These are phyloP conservation scores for Cystofilobasidium ferigula DNA, from an alignment of 768 basidiomycete species.

Conservation along the genomic window DNA sequence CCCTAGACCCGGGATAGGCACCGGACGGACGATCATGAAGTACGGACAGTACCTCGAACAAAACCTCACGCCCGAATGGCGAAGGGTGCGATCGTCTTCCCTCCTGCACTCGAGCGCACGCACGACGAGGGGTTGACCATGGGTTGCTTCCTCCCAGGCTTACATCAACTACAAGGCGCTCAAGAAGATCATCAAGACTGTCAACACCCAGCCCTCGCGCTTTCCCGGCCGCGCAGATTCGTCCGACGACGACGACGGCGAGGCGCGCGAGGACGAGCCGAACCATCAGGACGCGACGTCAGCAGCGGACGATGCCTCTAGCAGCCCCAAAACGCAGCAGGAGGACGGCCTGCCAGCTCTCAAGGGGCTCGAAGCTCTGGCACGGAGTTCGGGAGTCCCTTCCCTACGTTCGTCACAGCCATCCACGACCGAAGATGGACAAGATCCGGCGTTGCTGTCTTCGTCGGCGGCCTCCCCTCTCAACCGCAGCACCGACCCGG, in stretches of 20 bases:
- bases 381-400: no score
- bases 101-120: neutral
- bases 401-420: no score
- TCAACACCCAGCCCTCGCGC: slow-evolving; percentile 5
- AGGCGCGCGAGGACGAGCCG: neutral
- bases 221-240: slow-evolving; percentile 6
- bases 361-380: no score
- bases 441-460: no score
- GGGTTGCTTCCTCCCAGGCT: neutral
- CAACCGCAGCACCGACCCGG: neutral
- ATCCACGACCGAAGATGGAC: no score
- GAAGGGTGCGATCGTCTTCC: neutral
- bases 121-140: no score
- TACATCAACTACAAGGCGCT: slow-evolving; percentile 24
- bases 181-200: slow-evolving; percentile 24
- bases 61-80: neutral
- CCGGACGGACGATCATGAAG: neutral
- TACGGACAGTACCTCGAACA: neutral
- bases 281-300: neutral
- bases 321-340: no score
- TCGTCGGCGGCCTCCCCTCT: neutral
- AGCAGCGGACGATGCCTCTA: neutral
- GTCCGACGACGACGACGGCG: slow-evolving; percentile 7
- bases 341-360: neutral
- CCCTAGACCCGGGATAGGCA: no score